phyloP scores from a whole-genome alignment of 345 rosid genomes.

The Euclidium syriacum region DNA sequence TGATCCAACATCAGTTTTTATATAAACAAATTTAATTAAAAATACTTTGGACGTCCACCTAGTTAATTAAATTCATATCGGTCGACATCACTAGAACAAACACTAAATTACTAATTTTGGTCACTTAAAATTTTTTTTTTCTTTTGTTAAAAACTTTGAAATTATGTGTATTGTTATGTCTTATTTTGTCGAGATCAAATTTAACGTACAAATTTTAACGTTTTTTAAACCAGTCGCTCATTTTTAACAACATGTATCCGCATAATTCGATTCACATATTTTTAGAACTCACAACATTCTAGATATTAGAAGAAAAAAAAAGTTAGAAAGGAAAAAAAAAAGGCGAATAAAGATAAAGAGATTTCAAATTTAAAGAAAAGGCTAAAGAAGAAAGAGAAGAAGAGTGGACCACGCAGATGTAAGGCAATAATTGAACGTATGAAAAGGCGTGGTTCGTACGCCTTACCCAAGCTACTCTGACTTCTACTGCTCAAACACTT shows the following conservation, averaged over 20 bases:
- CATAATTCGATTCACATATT: neutral
- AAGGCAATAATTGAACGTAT: slow-evolving; percentile 20
- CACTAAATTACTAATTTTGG: too few relatives aligned
- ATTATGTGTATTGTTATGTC: too few relatives aligned
- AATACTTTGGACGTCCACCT: too few relatives aligned
- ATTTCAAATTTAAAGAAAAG: neutral
- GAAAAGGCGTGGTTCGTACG: slow-evolving; percentile 21
- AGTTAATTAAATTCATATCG: too few relatives aligned
- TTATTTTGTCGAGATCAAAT: too few relatives aligned
- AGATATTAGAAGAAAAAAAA: neutral
- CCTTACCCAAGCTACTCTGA: slow-evolving; percentile 3
- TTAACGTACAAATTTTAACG: too few relatives aligned
- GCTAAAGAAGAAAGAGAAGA: neutral
- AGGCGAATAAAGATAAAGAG: neutral
- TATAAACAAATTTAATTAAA: too few relatives aligned
- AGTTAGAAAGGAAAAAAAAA: neutral
- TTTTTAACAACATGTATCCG: neutral
- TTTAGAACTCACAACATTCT: neutral
- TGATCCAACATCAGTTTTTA: too few relatives aligned
- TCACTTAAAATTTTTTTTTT: too few relatives aligned
- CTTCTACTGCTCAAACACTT: neutral
- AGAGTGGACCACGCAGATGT: slow-evolving; percentile 19
- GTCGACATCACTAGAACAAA: too few relatives aligned
- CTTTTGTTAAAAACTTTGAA: too few relatives aligned
- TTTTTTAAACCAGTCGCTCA: too few relatives aligned